Conservation (phyloP, 257 asterid species). For the Primulina huaijiensis region DNA sequence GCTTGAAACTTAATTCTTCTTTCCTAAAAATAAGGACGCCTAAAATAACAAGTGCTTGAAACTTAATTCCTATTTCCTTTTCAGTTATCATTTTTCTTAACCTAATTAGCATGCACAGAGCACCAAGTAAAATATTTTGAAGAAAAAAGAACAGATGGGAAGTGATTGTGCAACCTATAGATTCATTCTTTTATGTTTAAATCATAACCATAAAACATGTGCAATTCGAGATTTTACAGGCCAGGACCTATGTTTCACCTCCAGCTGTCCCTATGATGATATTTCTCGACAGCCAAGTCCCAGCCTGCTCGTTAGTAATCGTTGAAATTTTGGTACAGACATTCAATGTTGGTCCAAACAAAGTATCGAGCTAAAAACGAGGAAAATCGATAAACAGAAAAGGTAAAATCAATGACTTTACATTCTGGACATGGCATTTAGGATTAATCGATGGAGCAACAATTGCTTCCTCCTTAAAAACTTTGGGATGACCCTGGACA, state of each 20-base stretch:
- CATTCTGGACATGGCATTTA: slow-evolving; percentile 41
- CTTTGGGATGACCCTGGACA: slow-evolving; percentile 44
- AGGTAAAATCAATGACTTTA: slow-evolving; percentile 19
- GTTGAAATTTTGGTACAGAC: background rate
- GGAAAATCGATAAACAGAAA: slow-evolving; percentile 9
- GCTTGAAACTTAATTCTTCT: too few species aligned
- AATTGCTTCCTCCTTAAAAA: slow-evolving; percentile 32
- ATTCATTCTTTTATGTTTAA: slow-evolving; percentile 10
- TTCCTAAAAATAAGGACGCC: slow-evolving; percentile 1
- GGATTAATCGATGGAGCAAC: slow-evolving; percentile 31
- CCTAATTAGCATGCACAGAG: background rate
- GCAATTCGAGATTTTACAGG: background rate
- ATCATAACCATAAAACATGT: background rate
- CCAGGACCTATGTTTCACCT: slow-evolving; percentile 10
- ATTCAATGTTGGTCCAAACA: slow-evolving; percentile 8
- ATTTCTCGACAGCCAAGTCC: slow-evolving; percentile 9
- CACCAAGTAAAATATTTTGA: background rate
- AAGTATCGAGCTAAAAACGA: background rate
- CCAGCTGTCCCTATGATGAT: slow-evolving; percentile 4
- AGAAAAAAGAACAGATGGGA: background rate
- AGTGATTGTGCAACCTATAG: background rate
- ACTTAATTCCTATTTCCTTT: too few species aligned
- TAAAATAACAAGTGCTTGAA: too few species aligned
- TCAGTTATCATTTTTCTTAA: too few species aligned
- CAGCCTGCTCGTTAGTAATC: slow-evolving; percentile 12